Evolutionary conservation across 1,284 basidiomycete species (phyloP).

Genomic region (Amylostereum areolatum): DNA sequence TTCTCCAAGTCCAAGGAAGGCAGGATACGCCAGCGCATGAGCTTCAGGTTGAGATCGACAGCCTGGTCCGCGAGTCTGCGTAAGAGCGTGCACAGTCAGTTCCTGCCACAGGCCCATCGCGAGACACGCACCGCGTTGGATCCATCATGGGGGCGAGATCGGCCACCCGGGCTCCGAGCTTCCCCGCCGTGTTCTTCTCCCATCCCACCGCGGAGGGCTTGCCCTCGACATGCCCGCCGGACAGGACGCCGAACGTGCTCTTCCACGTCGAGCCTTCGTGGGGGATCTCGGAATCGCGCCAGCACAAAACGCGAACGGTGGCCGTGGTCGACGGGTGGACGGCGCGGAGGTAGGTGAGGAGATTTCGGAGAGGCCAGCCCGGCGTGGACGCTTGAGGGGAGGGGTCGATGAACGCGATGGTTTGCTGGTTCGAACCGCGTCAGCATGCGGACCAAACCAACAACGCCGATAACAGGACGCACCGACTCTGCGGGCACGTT

Average conservation of each 20-base stretch:
- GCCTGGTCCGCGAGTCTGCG: conserved; percentile 90
- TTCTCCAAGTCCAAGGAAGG: conserved; percentile 87
- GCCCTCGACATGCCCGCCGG: conserved; percentile 26
- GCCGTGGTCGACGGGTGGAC: conserved; percentile 44
- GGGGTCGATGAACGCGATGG: conserved; percentile 82
- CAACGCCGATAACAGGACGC: conserved; percentile 10
- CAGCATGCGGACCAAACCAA: neutral
- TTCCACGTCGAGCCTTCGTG: conserved; percentile 40
- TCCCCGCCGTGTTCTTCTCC: conserved; percentile 87
- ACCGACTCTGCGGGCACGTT: conserved; percentile 34
- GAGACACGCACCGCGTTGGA: conserved; percentile 53
- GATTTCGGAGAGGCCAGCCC: conserved; percentile 93
- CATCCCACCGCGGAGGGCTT: conserved; percentile 78
- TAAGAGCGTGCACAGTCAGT: no score
- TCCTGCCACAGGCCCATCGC: neutral
- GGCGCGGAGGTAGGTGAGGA: conserved; percentile 74
- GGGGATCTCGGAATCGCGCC: conserved; percentile 59
- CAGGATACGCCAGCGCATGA: conserved; percentile 97
- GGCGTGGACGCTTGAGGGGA: conserved; percentile 75
- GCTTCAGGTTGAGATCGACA: conserved; percentile 92
- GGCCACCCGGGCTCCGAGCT: conserved; percentile 83
- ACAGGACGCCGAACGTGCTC: conserved; percentile 55
- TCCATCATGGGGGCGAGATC: conserved; percentile 97
- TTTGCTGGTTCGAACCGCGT: conserved; percentile 34
- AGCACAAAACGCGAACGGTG: conserved; percentile 65